These are phyloP conservation scores for Thelonectria blattea DNA, from an alignment of 2,329 filamentous ascomycete species.

Conservation along the genomic window DNA sequence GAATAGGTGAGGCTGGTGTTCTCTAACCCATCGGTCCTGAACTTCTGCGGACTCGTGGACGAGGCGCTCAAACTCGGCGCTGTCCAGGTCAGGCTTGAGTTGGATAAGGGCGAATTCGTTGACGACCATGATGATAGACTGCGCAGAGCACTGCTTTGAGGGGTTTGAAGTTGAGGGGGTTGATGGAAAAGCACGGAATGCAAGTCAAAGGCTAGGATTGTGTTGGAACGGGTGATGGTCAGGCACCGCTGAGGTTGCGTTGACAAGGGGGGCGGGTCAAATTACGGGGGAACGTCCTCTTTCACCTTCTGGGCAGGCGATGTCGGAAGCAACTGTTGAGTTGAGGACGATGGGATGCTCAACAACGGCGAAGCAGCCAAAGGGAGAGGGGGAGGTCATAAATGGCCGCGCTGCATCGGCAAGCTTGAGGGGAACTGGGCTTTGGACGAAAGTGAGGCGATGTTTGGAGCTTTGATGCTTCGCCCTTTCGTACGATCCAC, in stretches of 20 bases:
- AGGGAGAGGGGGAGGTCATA: neutral
- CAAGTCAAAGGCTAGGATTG: neutral
- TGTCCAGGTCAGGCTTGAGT: slow-evolving; percentile 38
- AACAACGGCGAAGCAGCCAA: neutral
- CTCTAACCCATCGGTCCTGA: slow-evolving; percentile 49
- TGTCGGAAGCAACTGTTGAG: neutral
- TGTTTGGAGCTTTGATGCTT: neutral
- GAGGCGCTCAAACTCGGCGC: slow-evolving; percentile 42
- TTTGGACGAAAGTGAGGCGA: neutral
- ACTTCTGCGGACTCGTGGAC: slow-evolving; percentile 41
- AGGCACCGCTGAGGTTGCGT: slow-evolving; percentile 18
- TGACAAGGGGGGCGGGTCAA: slow-evolving; percentile 12
- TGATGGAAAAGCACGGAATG: neutral
- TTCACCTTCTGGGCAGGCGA: neutral
- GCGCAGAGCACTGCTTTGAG: neutral
- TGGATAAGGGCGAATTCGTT: slow-evolving; percentile 49
- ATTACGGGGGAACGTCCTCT: slow-evolving; percentile 9
- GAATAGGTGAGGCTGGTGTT: slow-evolving; percentile 45
- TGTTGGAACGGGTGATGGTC: slow-evolving; percentile 3
- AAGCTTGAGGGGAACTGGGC: neutral
- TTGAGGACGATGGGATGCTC: neutral
- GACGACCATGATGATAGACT: slow-evolving; percentile 42
- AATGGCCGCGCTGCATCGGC: neutral
- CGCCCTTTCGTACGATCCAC: neutral
- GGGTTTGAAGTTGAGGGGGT: neutral